phyloP scores from a whole-genome alignment of 345 rosid species.

The Moricandia arvensis region DNA sequence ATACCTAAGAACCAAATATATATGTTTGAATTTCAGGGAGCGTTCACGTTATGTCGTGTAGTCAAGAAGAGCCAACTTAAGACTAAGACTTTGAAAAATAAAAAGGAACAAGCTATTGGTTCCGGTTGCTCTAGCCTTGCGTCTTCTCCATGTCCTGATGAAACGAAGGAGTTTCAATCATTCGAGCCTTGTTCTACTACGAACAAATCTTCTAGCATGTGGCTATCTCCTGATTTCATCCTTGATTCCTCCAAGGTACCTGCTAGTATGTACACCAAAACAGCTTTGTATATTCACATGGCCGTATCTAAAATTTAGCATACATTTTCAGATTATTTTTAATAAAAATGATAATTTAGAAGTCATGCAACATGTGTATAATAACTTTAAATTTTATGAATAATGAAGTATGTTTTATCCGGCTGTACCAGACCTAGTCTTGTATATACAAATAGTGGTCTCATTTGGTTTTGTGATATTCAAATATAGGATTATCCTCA shows the following conservation, averaged over 20 bases:
- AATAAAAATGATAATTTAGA: no score
- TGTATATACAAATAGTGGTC: background rate
- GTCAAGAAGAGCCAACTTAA: conserved; percentile 58
- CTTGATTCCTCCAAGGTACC: conserved; percentile 84
- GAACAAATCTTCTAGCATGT: conserved; percentile 21
- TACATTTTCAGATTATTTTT: no score
- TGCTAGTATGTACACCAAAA: background rate
- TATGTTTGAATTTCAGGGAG: conserved; percentile 50
- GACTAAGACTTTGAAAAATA: conserved; percentile 42
- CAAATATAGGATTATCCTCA: conserved; percentile 57
- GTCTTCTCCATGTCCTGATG: conserved; percentile 44
- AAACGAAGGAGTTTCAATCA: conserved; percentile 22
- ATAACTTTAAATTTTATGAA: no score
- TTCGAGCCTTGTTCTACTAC: conserved; percentile 38
- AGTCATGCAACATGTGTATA: no score
- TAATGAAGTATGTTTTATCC: no score
- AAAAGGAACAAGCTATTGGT: conserved; percentile 43
- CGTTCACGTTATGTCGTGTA: conserved; percentile 82
- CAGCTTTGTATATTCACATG: no score
- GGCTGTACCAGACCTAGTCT: no score
- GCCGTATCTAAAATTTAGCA: no score
- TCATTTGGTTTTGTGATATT: background rate
- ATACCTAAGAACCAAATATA: background rate
- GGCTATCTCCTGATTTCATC: conserved; percentile 76
- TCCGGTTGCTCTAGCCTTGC: conserved; percentile 52